Evolutionary conservation across 352 stramenopile species (phyloP), one percentile per base, ranked within the genome.

Genomic region (Globisporangium carolinianum): DNA sequence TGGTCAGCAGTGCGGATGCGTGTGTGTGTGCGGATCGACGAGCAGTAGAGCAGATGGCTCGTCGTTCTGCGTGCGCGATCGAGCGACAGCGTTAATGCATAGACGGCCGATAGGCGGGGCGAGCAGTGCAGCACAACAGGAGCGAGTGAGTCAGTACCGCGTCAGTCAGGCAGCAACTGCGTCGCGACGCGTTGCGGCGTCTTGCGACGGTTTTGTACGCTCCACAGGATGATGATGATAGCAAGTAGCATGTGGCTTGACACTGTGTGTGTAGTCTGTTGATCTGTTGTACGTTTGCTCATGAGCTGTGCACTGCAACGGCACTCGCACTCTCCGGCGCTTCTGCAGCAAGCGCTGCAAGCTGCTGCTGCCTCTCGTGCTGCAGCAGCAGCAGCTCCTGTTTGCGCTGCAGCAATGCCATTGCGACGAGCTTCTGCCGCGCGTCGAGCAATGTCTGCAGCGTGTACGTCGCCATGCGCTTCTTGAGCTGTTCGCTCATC

Each of bases 401-500:
- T 53, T 81, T 74, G 5, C 61, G 60, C 46, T 79, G 73, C 8
- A 72, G 65, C 17, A 71, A 47, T 14, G 84, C 64, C 4, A 89
- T 70, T 46, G 72, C 64, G 36, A 74, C 60, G 6, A 92, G 73
- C 57, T 90, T 89, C 18, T 86, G 70, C 0, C 76, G 65, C 11
- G 80, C 75, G 17, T 77, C 76, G 6, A 86, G 39, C 36, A 92
- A 59, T 9, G 79, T 87, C 65, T 83, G 68, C 18, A 86, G 53
- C n/a, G 83, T 92, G 63, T 91, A 92, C 51, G 84, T 76, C 54
- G 72, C 69, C 79, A 92, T 91, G 58, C 81, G 76, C 45, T 85
- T 85, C 61, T 83, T 75, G 42, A 90, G 63, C 66, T 88, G 71
- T 36, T 77, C 68, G 57, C 77, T 84, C 68, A 88, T 77, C 18